Base-by-base conservation (phyloP, 257 asterid genomes). In the Jacaranda copaia region DNA sequence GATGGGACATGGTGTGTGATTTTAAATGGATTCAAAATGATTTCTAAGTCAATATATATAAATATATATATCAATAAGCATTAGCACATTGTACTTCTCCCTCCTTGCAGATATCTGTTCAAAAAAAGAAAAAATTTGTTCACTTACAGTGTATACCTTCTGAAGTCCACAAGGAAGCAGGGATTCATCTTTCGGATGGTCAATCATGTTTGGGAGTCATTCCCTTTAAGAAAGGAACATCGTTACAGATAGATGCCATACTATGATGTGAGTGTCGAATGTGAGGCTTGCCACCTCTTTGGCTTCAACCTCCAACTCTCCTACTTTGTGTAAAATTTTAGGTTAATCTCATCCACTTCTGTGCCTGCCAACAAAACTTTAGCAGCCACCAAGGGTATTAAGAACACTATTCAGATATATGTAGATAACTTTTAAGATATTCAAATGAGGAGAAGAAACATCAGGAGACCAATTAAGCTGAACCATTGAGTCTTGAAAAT, bases 251-350 rank as follows among this genome's bases (percentile, higher is more conserved):
- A 40, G 63, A 61, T 71, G 43, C 19, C 77, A 39, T 72, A 53
- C 49, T 25, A 25, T 25, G 62, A 52, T 56, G 74, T 56, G 80
- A 60, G 72, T 45, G 19, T 42, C 51, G 63, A 63, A 53, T 12
- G 61, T 62, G 72, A 68, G 84, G 87, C 84, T 87, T 61, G 84
- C 87, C 91, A 81, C 72, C 66, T 25, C 75, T 81, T 19, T 82
- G 89, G 89, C 86, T 88, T 89, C 38, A 81, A 86, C 89, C 90
- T 57, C 74, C 75, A 80, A 73, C 71, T 64, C 73, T 76, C 8
- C 5, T 68, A 57, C 56, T 77, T 76, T 68, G 11, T 81, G 42
- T 60, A 70, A 51, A 48, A 42, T 69, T 77, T 43, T 58, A 35
- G 45, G 45, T 71, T 53, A 2, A 9, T 11, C 36, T 8, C 36